These are phyloP conservation scores for Trichoderma simmonsii DNA, from an alignment of 2,329 filamentous ascomycete species.

Conservation along the genomic window DNA sequence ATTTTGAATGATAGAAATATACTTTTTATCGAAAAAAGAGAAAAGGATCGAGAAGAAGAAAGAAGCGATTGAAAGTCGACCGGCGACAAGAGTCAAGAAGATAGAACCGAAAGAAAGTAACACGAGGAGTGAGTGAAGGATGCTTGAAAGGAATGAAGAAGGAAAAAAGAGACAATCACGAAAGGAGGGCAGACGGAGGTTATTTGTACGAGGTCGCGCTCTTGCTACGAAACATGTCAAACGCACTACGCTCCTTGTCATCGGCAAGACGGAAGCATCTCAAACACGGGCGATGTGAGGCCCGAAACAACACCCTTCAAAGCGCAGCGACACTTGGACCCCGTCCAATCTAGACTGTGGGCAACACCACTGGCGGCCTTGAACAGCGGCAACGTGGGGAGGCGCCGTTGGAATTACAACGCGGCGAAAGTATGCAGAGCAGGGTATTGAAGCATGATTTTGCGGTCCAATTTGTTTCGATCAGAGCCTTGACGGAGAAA, in stretches of 20 bases:
- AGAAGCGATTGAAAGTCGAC: constrained; percentile 40
- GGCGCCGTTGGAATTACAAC: neutral
- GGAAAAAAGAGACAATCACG: neutral
- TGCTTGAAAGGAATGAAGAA: constrained; percentile 18
- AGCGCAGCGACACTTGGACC: neutral
- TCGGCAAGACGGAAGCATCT: constrained; percentile 16
- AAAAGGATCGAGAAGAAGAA: constrained; percentile 22
- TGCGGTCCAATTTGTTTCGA: constrained; percentile 4
- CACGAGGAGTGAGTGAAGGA: constrained; percentile 19
- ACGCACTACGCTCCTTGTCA: constrained; percentile 3
- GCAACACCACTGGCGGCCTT: neutral
- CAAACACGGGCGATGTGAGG: constrained; percentile 11
- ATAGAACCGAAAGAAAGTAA: constrained; percentile 15
- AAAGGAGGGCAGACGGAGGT: constrained; percentile 13
- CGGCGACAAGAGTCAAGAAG: constrained; percentile 43
- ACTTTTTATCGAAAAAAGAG: neutral
- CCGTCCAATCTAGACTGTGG: neutral
- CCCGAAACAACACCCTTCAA: constrained; percentile 7
- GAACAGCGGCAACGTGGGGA: neutral
- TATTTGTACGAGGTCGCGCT: constrained; percentile 17
- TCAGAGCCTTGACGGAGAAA: constrained; percentile 7
- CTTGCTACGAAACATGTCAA: neutral
- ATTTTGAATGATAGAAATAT: constrained; percentile 41
- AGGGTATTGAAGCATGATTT: neutral
- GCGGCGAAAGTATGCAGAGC: neutral